Conservation (phyloP, 1,284 basidiomycete species). For the Fomes fomentarius region DNA sequence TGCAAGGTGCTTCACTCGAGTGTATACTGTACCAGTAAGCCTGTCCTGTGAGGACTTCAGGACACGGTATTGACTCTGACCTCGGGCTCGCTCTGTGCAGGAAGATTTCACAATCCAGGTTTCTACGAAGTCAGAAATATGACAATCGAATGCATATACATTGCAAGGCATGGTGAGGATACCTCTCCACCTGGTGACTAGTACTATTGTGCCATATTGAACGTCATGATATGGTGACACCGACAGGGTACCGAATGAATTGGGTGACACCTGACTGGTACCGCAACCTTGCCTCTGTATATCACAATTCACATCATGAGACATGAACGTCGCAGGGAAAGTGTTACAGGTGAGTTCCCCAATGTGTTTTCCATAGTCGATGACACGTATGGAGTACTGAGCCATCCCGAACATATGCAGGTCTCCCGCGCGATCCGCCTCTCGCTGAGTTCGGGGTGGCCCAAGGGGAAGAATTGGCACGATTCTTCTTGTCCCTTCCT, state of each 20-base stretch:
- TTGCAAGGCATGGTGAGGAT: conserved; percentile 74
- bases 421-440: conserved; percentile 74
- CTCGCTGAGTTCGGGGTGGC: conserved; percentile 76
- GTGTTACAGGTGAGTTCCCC: conserved; percentile 53
- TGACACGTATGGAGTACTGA: background rate
- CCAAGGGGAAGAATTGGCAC: conserved; percentile 77
- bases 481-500: conserved; percentile 67
- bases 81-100: background rate
- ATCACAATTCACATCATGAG: background rate
- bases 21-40: too few species aligned
- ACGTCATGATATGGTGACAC: too few species aligned
- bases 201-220: too few species aligned
- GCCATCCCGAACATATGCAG: conserved; percentile 12
- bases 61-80: too few species aligned
- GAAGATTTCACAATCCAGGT: too few species aligned
- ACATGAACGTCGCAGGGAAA: conserved; percentile 47
- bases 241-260: conserved; percentile 70
- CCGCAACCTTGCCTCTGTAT: conserved; percentile 19
- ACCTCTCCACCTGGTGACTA: too few species aligned
- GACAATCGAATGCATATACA: conserved; percentile 74
- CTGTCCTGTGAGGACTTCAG: too few species aligned
- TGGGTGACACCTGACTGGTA: conserved; percentile 73
- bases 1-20: too few species aligned
- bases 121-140: too few species aligned
- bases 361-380: background rate